Base-by-base conservation (phyloP, 352 stramenopile species). In the Aphanomyces euteiches region DNA sequence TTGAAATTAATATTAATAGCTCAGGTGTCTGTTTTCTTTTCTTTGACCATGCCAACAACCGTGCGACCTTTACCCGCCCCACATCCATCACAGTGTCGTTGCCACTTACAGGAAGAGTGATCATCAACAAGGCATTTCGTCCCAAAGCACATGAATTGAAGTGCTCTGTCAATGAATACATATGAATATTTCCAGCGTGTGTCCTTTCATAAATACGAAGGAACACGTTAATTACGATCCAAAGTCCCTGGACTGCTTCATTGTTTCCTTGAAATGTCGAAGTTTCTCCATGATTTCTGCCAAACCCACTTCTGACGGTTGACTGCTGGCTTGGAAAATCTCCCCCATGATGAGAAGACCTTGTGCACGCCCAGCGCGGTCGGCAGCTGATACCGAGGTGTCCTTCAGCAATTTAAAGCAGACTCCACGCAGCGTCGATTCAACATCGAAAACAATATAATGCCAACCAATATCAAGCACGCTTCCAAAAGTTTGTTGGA, bases 381-480 rank as follows among this genome's bases (percentile, higher is more conserved):
- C 77, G 36, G 80, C 73, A 40, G 77, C 78, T 45, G 84, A 76
- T 0, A 90, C 81, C 53, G 69, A 75, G 56, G 84, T 74, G 48
- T 90, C 83, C 61, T 81, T 81, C 34, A 89, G 77, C 3, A 87
- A 69, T 76, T 88, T 87, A 72, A 87, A 78, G 48, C 72, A 77
- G 4, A 75, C 74, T 66, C 85, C 74, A 56, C 85, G 75, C 37
- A 90, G 66, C 12, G 82, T 88, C 7, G 68, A 69, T 6, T 78
- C 83, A 41, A 89, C 79, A 75, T 89, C 43, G 15, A 88, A 77
- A 5, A 79, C 76, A 28, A 78, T 90, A 3, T 77, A 86, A 15
- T 77, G 85, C 82, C 82, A 90, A 69, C 86, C 78, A 10, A 90
- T 65, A 17, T 74, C 73, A 2, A 91, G 71, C 61, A 88, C 80